These are phyloP conservation scores for Funneliformis caledonium DNA, from an alignment of 371 early-diverging fungal species.

Conservation along the genomic window DNA sequence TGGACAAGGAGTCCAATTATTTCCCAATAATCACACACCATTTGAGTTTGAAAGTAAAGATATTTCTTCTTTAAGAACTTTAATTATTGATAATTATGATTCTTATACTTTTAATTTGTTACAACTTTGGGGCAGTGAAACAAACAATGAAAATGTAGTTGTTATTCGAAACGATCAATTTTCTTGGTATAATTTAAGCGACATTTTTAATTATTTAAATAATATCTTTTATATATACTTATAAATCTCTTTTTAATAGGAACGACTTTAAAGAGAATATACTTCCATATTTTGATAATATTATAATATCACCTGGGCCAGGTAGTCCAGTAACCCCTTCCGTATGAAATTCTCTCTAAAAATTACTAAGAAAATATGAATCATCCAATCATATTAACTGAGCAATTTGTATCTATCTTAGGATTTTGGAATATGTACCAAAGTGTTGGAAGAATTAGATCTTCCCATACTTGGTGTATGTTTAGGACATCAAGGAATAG, in stretches of 20 bases:
- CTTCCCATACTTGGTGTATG: slow-evolving; percentile 97
- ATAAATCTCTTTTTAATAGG: slow-evolving; percentile 15
- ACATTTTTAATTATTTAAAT: neutral
- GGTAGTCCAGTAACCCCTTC: slow-evolving; percentile 54
- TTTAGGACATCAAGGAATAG: slow-evolving; percentile 96
- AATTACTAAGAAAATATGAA: slow-evolving; percentile 23
- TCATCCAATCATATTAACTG: slow-evolving; percentile 13
- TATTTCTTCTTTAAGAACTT: slow-evolving; percentile 48
- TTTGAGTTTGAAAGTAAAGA: neutral
- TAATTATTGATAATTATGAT: slow-evolving; percentile 96
- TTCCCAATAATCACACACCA: too few species aligned
- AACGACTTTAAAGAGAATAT: slow-evolving; percentile 28
- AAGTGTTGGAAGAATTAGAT: slow-evolving; percentile 59
- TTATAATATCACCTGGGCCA: slow-evolving; percentile 95
- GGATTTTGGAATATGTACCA: slow-evolving; percentile 86
- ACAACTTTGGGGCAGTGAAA: slow-evolving; percentile 64
- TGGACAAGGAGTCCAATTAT: neutral
- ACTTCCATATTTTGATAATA: slow-evolving; percentile 67
- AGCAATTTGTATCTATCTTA: slow-evolving; percentile 43
- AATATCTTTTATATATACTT: neutral
- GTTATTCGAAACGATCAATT: slow-evolving; percentile 93
- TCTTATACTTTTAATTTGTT: slow-evolving; percentile 95
- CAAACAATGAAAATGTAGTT: slow-evolving; percentile 56
- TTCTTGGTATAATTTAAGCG: slow-evolving; percentile 60
- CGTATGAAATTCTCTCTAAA: slow-evolving; percentile 43